These are phyloP conservation scores for Trapa incisa DNA, from an alignment of 345 rosid genomes.

Conservation along the genomic window DNA sequence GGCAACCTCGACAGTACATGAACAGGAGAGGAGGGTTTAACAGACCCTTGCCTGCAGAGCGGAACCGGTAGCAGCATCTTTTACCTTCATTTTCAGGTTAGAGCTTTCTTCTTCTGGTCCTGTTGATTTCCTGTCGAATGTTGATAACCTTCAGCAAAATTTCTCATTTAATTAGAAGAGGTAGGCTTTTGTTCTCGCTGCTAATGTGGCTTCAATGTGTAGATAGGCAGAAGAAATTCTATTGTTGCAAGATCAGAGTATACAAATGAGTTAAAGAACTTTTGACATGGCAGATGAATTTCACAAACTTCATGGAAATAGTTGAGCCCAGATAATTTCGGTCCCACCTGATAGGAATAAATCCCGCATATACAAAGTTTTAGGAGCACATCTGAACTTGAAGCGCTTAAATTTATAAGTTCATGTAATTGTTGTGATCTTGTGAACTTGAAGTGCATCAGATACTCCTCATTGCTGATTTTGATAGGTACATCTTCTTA, in stretches of 20 bases:
- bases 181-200: not conserved
- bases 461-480: not conserved
- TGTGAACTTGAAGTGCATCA: not conserved
- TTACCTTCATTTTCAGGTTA: constrained; percentile 20
- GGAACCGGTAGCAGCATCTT: constrained; percentile 41
- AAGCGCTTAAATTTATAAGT: not conserved
- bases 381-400: not conserved
- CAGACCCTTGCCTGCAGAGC: constrained; percentile 75
- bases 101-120: constrained; percentile 7
- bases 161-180: not conserved
- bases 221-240: not conserved
- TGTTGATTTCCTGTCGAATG: not conserved
- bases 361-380: no score
- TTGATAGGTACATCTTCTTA: not conserved
- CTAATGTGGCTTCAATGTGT: not conserved
- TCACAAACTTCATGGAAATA: not conserved
- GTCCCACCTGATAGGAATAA: no score
- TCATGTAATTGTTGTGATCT: not conserved
- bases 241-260: not conserved
- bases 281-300: not conserved
- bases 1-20: constrained; percentile 94
- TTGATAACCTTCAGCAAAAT: not conserved
- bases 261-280: not conserved
- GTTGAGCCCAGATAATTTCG: not conserved
- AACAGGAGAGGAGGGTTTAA: constrained; percentile 90